phyloP scores from a whole-genome alignment of 2,329 filamentous ascomycete genomes.

The Phoma herbarum region DNA sequence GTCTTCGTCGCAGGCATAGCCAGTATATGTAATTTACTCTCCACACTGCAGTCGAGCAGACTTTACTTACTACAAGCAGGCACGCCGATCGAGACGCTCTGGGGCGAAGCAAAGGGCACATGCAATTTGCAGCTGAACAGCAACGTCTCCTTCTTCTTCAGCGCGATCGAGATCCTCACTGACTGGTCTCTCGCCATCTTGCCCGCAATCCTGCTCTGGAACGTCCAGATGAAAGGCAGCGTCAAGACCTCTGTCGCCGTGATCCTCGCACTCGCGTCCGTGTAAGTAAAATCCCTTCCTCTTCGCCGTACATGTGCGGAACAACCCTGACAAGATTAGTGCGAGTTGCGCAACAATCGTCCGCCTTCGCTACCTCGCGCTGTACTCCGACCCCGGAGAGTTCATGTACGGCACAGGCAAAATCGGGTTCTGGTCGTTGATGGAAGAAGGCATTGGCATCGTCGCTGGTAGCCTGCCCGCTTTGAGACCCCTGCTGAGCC shows the following conservation, averaged over 20 bases:
- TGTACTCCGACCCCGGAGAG: slow-evolving; percentile 52
- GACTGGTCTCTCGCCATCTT: slow-evolving; percentile 33
- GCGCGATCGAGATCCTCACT: slow-evolving; percentile 32
- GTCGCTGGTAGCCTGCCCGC: slow-evolving; percentile 56
- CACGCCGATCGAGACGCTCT: slow-evolving; percentile 32
- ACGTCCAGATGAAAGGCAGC: slow-evolving; percentile 44
- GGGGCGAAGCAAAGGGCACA: slow-evolving; percentile 32
- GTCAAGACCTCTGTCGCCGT: slow-evolving; percentile 53
- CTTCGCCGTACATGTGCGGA: no score
- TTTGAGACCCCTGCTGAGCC: slow-evolving; percentile 54
- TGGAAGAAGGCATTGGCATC: slow-evolving; percentile 59
- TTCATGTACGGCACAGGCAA: slow-evolving; percentile 55
- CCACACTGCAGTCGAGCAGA: neutral
- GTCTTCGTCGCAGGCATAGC: slow-evolving; percentile 33
- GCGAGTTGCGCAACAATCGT: slow-evolving; percentile 50
- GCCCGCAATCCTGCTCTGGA: slow-evolving; percentile 33
- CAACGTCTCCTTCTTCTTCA: slow-evolving; percentile 33
- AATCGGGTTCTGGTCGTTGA: slow-evolving; percentile 57
- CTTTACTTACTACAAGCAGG: slow-evolving; percentile 15
- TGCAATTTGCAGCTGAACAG: slow-evolving; percentile 34
- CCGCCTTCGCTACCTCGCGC: slow-evolving; percentile 56
- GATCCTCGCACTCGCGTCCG: slow-evolving; percentile 53
- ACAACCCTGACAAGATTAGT: slow-evolving; percentile 31
- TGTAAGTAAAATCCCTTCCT: slow-evolving; percentile 43
- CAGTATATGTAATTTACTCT: slow-evolving; percentile 26